phyloP scores from a whole-genome alignment of 1,284 basidiomycete species.

The Cerrena zonata region DNA sequence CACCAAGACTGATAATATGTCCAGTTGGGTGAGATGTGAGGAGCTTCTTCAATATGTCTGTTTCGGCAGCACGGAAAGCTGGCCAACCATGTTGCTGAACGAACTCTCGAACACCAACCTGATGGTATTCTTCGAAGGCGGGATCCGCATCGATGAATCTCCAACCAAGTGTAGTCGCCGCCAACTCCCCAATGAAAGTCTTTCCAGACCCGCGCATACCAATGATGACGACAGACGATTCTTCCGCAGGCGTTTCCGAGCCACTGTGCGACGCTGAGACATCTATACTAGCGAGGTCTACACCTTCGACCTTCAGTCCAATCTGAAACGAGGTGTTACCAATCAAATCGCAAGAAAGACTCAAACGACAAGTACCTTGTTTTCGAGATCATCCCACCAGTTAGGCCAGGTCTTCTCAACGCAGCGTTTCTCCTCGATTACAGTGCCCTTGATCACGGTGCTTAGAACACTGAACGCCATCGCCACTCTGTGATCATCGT shows the following conservation, averaged over 20 bases:
- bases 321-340: slow-evolving; percentile 58
- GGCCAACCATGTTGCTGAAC: slow-evolving; percentile 77
- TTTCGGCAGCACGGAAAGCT: slow-evolving; percentile 66
- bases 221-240: slow-evolving; percentile 77
- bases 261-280: slow-evolving; percentile 40
- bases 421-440: slow-evolving; percentile 93
- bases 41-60: slow-evolving; percentile 55
- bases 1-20: slow-evolving; percentile 87
- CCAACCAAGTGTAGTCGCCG: slow-evolving; percentile 71
- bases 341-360: slow-evolving; percentile 5
- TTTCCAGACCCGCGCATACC: slow-evolving; percentile 98
- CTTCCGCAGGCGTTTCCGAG: slow-evolving; percentile 33
- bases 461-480: slow-evolving; percentile 96
- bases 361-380: slow-evolving; percentile 58
- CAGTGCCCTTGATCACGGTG: slow-evolving; percentile 66
- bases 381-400: slow-evolving; percentile 98
- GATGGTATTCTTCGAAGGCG: slow-evolving; percentile 66
- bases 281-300: slow-evolving; percentile 58
- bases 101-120: slow-evolving; percentile 67
- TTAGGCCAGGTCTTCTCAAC: slow-evolving; percentile 99
- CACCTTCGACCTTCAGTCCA: slow-evolving; percentile 82
- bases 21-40: slow-evolving; percentile 52
- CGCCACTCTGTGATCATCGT: slow-evolving; percentile 96
- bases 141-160: slow-evolving; percentile 85
- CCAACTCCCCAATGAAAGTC: slow-evolving; percentile 80